Evolutionary conservation across 2,329 filamentous ascomycete genomes (phyloP), one percentile per base, ranked within the genome.

Genomic region (Fusarium equiseti): DNA sequence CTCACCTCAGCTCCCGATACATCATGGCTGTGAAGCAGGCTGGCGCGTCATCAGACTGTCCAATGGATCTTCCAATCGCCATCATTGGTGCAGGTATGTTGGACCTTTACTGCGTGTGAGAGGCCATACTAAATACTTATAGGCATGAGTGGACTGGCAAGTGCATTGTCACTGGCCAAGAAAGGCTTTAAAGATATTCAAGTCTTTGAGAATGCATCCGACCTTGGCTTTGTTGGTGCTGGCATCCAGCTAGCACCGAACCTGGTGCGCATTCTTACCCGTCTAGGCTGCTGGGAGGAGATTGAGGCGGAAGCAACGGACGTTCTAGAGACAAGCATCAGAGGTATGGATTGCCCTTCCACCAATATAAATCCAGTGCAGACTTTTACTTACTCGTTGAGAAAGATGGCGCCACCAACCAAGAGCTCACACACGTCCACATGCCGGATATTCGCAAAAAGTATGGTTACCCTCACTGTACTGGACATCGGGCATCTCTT

Each of bases 161-260:
- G 85, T 54, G 92, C 92, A 9, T 85, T 95, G 38, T 88, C 92
- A 15, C 86, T 95, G 38, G 92, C 92, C 43, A 91, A 91, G 80
- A 89, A 90, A 73, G 93, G 92, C 10, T 95, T 95, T 80, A 88
- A 84, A 70, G 83, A 91, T 61, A 90, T 95, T 75, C 84, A 91
- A 58, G 88, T 95, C 53, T 95, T 90, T 78, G 93, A 95, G 78
- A 87, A 86, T 38, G 92, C 92, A 0, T 88, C 90, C 7, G 87
- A 89, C 70, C 85, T 95, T 6, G 92, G 92, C 8, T 95, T 95
- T 74, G 92, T 95, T 2, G 93, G 93, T 22, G 93, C 93, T 2
- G 93, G 93, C 8, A 95, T 95, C 72, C 93, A 96, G 79, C 83
- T 95, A 59, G 92, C 93, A 0, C 92, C 92, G 1, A 96, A 96